Percentiles rank a stretch among this genome's conserved stretches.
Conservation (phyloP, 768 basidiomycete genomes). For the Pisolithus sp. region DNA sequence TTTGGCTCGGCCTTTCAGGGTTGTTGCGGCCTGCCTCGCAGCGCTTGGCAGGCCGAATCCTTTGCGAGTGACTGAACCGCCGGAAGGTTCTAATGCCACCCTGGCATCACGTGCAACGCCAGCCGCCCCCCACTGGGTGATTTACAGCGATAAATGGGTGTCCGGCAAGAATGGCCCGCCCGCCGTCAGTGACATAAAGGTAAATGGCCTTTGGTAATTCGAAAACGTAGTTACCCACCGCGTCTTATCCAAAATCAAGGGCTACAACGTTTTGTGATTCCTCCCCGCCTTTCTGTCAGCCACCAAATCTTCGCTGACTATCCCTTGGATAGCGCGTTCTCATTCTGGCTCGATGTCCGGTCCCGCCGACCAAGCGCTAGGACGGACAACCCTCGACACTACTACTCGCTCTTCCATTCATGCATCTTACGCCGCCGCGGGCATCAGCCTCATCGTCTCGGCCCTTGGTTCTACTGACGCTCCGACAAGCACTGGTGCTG, state of each 20-base stretch:
- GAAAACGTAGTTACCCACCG: neutral
- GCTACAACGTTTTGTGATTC: conserved; percentile 55
- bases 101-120: conserved; percentile 8
- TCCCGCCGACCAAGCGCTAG: conserved; percentile 53
- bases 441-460: conserved; percentile 58
- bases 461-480: conserved; percentile 50
- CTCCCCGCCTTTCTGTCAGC: neutral
- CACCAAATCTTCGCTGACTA: neutral
- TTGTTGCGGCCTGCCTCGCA: neutral
- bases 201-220: conserved; percentile 7
- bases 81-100: neutral
- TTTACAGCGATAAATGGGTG: conserved; percentile 34
- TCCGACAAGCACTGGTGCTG: conserved; percentile 53
- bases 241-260: conserved; percentile 25
- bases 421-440: conserved; percentile 49
- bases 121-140: conserved; percentile 35
- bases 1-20: neutral
- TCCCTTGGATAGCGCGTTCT: conserved; percentile 31
- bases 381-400: conserved; percentile 44
- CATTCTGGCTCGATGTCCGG: conserved; percentile 53
- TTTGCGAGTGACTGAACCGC: neutral
- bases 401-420: conserved; percentile 43
- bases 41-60: neutral
- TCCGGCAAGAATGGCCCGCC: conserved; percentile 36
- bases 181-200: conserved; percentile 25